These are phyloP conservation scores for Ramaria rubella DNA, from an alignment of 768 basidiomycete species.

Conservation along the genomic window DNA sequence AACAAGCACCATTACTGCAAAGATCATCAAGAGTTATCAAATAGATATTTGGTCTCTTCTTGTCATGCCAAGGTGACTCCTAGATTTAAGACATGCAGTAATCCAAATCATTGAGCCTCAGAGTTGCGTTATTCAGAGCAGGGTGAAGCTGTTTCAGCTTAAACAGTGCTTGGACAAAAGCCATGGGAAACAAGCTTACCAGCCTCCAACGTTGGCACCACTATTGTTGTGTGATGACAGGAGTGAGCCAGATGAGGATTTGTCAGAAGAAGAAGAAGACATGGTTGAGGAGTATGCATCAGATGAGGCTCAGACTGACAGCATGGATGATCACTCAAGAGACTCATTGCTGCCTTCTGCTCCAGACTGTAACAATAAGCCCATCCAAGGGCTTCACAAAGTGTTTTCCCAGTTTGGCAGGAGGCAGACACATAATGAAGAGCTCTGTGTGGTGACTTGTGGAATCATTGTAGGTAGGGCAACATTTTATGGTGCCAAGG, in stretches of 20 bases:
- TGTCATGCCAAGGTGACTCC: constrained; percentile 10
- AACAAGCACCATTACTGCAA: constrained; percentile 15
- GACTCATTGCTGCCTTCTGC: too few relatives aligned
- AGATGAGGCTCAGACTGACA: constrained; percentile 2
- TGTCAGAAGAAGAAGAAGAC: constrained; percentile 19
- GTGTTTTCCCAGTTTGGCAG: constrained; percentile 24
- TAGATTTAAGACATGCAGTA: constrained; percentile 18
- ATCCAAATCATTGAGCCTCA: constrained; percentile 18
- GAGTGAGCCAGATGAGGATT: constrained; percentile 1
- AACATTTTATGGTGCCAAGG: constrained; percentile 30
- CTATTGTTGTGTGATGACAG: constrained; percentile 7
- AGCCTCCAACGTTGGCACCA: constrained; percentile 16
- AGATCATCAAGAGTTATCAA: constrained; percentile 12
- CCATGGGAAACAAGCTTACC: not conserved
- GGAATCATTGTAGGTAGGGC: constrained; percentile 27
- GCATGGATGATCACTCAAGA: too few relatives aligned
- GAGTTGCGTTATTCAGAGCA: constrained; percentile 17
- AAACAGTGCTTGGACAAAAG: constrained; percentile 12
- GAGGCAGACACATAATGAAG: constrained; percentile 30
- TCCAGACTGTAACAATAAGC: constrained; percentile 25
- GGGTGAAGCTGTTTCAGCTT: constrained; percentile 26
- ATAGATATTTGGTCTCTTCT: constrained; percentile 13
- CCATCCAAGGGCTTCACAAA: constrained; percentile 19
- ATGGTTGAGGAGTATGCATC: constrained; percentile 2
- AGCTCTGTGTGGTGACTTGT: constrained; percentile 28